Percentiles rank a stretch among this genome's conserved stretches.
These are phyloP conservation scores for Botrytis tulipae DNA, from an alignment of 2,329 filamentous ascomycete genomes.

Conservation along the genomic window DNA sequence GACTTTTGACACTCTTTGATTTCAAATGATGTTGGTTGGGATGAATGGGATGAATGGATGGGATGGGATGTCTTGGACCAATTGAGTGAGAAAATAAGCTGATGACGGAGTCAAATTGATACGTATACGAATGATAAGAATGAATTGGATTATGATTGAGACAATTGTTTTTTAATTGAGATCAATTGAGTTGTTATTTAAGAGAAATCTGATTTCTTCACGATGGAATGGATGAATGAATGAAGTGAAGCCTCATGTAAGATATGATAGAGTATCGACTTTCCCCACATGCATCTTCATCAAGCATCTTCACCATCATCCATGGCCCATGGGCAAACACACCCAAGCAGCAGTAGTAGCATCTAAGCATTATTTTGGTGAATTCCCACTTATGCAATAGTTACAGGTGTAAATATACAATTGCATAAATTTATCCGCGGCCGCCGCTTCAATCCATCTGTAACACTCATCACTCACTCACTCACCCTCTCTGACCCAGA, in stretches of 20 bases:
- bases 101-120: constrained; percentile 17
- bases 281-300: constrained; percentile 5
- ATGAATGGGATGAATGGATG: neutral
- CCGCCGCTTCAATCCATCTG: constrained; percentile 11
- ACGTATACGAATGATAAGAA: constrained; percentile 7
- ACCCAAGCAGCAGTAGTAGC: neutral
- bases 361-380: neutral
- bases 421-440: constrained; percentile 15
- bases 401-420: neutral
- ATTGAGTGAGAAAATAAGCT: neutral
- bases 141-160: neutral
- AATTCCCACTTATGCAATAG: constrained; percentile 9
- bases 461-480: neutral
- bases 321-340: neutral
- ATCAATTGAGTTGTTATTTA: neutral
- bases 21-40: constrained; percentile 1
- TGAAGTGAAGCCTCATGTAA: neutral
- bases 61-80: constrained; percentile 9
- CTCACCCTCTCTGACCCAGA: neutral
- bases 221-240: neutral
- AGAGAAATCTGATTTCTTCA: neutral
- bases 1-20: neutral
- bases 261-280: neutral
- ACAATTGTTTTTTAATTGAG: neutral
- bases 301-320: neutral